A percentile compares a stretch with the other conserved stretches of the same genome.
Evolutionary conservation across 192 early-diverging fungal genomes (phyloP).

Genomic region (Mortierella antarctica): DNA sequence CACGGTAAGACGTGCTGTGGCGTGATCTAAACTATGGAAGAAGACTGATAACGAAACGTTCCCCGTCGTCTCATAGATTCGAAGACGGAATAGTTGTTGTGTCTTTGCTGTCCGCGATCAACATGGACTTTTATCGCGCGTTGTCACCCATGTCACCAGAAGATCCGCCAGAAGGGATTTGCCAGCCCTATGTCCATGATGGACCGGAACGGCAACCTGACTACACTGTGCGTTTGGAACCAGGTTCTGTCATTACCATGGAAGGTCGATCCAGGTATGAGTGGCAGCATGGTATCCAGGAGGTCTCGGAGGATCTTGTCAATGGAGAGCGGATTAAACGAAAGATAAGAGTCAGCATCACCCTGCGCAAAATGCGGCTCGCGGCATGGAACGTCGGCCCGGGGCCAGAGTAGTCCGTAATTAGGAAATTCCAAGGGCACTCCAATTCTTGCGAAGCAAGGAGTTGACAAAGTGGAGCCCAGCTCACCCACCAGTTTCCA

Average conservation of each 20-base stretch:
- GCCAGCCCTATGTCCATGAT: not conserved
- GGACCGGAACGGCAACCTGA: conserved; percentile 5
- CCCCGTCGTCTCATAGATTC: conserved; percentile 42
- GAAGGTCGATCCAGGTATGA: conserved; percentile 56
- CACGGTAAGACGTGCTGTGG: conserved; percentile 32
- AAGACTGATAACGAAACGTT: not conserved
- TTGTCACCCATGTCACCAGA: conserved; percentile 21
- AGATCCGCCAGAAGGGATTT: conserved; percentile 19
- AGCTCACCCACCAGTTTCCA: no score
- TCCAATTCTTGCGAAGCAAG: no score
- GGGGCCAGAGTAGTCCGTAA: conserved; percentile 18
- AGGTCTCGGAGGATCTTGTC: conserved; percentile 36
- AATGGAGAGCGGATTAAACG: conserved; percentile 36
- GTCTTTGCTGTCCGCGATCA: conserved; percentile 59
- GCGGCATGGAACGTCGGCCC: conserved; percentile 34
- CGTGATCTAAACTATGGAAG: not conserved
- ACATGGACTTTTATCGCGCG: conserved; percentile 61
- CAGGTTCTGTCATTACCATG: conserved; percentile 56
- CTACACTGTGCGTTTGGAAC: conserved; percentile 48
- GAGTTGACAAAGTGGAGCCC: no score
- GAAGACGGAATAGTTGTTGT: conserved; percentile 63
- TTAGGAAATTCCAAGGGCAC: conserved; percentile 3
- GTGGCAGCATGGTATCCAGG: conserved; percentile 65
- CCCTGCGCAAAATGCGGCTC: conserved; percentile 52
- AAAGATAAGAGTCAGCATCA: conserved; percentile 60